Percentiles rank a stretch among this genome's conserved stretches.
phyloP scores from a whole-genome alignment of 352 stramenopile species.

The Globisporangium cylindrosporum region DNA sequence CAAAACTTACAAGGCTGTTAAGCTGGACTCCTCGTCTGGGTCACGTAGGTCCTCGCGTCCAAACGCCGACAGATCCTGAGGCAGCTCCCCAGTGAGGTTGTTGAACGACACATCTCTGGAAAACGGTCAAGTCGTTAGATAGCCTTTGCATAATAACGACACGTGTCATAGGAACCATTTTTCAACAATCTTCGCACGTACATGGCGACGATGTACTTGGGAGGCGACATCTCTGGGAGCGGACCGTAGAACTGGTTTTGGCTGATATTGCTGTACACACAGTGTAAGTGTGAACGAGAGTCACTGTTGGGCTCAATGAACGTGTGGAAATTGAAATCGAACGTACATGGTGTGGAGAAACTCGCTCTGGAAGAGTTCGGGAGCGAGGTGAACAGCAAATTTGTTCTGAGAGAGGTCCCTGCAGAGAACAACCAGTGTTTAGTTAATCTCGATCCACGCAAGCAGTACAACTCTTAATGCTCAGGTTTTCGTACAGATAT shows the following conservation, averaged over 20 bases:
- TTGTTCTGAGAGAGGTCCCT: slow-evolving; percentile 48
- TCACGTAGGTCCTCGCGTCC: slow-evolving; percentile 49
- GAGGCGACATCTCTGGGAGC: slow-evolving; percentile 27
- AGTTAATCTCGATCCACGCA: neutral
- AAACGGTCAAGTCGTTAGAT: neutral
- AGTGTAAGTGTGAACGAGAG: neutral
- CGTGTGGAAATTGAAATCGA: neutral
- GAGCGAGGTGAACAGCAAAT: slow-evolving; percentile 31
- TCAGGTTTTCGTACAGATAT: slow-evolving; percentile 24
- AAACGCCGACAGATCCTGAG: slow-evolving; percentile 32
- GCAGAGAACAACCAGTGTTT: neutral
- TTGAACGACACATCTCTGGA: slow-evolving; percentile 60
- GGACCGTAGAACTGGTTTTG: slow-evolving; percentile 44
- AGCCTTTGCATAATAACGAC: neutral
- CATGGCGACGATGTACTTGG: slow-evolving; percentile 40
- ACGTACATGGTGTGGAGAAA: slow-evolving; percentile 52
- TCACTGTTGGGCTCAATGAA: neutral
- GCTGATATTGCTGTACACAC: slow-evolving; percentile 40
- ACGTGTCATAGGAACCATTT: neutral
- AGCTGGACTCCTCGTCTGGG: slow-evolving; percentile 40
- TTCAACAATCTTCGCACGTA: slow-evolving; percentile 19
- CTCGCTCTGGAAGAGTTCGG: slow-evolving; percentile 39
- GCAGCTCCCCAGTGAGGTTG: slow-evolving; percentile 36
- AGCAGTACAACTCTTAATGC: no score
- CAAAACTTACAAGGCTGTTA: slow-evolving; percentile 42